A percentile compares a stretch with the other conserved stretches of the same genome.
Evolutionary conservation across 1,139 yeast genomes (phyloP).

Genomic region (Taphrina flavorubra): DNA sequence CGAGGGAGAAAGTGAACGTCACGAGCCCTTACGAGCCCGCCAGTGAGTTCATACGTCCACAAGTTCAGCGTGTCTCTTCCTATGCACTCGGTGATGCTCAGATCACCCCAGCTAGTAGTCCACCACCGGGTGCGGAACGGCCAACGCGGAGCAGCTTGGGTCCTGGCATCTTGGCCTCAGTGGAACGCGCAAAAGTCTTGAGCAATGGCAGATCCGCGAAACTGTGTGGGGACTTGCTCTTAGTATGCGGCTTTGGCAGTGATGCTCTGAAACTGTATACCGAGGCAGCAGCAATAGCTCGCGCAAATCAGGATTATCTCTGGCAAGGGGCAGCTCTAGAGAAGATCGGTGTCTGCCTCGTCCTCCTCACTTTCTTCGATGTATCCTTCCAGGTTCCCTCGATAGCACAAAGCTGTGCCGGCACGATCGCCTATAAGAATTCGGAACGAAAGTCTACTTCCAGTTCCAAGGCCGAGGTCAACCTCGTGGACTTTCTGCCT

Average conservation of each 20-base stretch:
- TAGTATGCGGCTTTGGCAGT: constrained; percentile 76
- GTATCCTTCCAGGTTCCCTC: constrained; percentile 68
- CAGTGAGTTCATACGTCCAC: constrained; percentile 42
- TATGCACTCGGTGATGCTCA: constrained; percentile 30
- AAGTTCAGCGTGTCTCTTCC: constrained; percentile 38
- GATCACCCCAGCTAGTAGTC: constrained; percentile 40
- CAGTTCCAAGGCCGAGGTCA: constrained; percentile 38
- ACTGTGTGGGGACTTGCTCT: constrained; percentile 72
- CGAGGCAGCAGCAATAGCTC: constrained; percentile 69
- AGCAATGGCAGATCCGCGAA: constrained; percentile 77
- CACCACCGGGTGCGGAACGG: constrained; percentile 39
- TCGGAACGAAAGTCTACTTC: constrained; percentile 24
- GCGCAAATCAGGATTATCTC: constrained; percentile 70
- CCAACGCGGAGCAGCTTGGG: constrained; percentile 37
- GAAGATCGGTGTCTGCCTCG: constrained; percentile 70
- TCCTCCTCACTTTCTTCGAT: constrained; percentile 65
- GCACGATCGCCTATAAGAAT: constrained; percentile 41
- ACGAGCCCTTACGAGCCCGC: constrained; percentile 46
- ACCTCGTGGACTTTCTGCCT: constrained; percentile 60
- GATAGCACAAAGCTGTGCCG: constrained; percentile 51
- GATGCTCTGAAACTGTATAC: constrained; percentile 75
- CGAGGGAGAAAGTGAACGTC: constrained; percentile 45
- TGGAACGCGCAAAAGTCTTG: constrained; percentile 63
- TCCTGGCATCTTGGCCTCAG: constrained; percentile 47
- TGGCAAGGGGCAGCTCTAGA: constrained; percentile 91